Evolutionary conservation across 306 rosid genomes (phyloP).

Genomic region (Acacia melanoxylon): DNA sequence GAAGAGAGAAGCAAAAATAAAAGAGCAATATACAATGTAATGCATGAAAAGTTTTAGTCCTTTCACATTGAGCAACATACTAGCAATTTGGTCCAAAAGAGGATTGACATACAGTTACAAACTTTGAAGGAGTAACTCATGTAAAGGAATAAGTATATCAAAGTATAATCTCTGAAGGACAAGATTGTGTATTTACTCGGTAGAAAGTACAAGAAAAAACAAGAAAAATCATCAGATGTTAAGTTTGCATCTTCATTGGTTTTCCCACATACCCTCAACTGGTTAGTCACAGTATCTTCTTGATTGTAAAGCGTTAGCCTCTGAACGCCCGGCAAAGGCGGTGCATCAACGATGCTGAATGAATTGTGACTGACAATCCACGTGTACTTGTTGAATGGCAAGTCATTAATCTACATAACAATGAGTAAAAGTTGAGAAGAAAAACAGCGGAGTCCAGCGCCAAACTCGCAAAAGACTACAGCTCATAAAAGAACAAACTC

Average conservation of each 20-base stretch:
- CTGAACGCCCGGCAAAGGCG: slow-evolving; percentile 78
- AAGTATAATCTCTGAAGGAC: background rate
- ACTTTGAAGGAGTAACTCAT: background rate
- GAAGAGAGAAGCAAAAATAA: background rate
- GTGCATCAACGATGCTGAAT: slow-evolving; percentile 90
- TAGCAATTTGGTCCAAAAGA: background rate
- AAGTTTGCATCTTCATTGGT: background rate
- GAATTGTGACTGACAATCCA: slow-evolving; percentile 96
- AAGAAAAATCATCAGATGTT: background rate
- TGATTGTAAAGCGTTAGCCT: slow-evolving; percentile 91
- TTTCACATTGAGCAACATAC: no score
- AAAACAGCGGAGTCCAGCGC: background rate
- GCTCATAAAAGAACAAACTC: background rate
- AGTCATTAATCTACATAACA: slow-evolving; percentile 65
- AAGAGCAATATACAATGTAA: background rate
- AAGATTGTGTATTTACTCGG: background rate
- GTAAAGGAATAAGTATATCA: background rate
- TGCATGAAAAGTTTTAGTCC: background rate
- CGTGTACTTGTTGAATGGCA: slow-evolving; percentile 92
- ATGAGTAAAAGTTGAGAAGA: slow-evolving; percentile 18
- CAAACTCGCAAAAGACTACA: background rate
- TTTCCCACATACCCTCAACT: slow-evolving; percentile 65
- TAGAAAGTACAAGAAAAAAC: background rate
- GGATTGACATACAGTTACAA: background rate
- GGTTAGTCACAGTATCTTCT: slow-evolving; percentile 89